Conservation (phyloP, 164 flowering plant species). For the Vitis rupestris region DNA sequence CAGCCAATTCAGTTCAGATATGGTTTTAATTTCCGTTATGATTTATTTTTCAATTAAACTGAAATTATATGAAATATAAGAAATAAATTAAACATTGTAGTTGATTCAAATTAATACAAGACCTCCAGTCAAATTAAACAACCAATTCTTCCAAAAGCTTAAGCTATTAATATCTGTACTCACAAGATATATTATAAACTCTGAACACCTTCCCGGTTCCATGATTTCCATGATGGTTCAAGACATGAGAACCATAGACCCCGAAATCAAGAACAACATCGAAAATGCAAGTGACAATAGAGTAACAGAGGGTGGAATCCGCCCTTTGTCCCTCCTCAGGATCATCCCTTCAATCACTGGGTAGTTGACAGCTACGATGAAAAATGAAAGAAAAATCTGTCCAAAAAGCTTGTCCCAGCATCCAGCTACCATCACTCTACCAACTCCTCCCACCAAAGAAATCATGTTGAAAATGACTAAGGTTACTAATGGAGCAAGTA, state of each 20-base stretch:
- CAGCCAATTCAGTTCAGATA: neutral
- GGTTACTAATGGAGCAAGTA: conserved; percentile 33
- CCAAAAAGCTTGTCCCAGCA: conserved; percentile 22
- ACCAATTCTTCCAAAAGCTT: too few species aligned
- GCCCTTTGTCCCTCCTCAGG: conserved; percentile 32
- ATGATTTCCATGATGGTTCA: too few species aligned
- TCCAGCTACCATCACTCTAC: conserved; percentile 14
- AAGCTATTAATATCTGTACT: too few species aligned
- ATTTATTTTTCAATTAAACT: neutral
- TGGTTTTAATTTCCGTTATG: too few species aligned
- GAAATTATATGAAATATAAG: neutral
- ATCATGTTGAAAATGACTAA: conserved; percentile 27
- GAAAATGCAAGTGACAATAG: conserved; percentile 8
- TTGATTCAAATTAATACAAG: too few species aligned
- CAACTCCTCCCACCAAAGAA: conserved; percentile 26
- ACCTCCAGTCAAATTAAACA: too few species aligned
- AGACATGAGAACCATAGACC: conserved; percentile 10
- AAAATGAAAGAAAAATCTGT: conserved; percentile 29
- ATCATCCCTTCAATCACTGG: conserved; percentile 45
- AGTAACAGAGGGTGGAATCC: conserved; percentile 9
- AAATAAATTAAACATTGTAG: too few species aligned
- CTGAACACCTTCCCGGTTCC: too few species aligned
- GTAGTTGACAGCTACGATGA: conserved; percentile 23
- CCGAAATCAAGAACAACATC: conserved; percentile 9
- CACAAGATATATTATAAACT: too few species aligned